Base-by-base conservation (phyloP, 768 basidiomycete genomes). In the Macrolepiota albuminosa region DNA sequence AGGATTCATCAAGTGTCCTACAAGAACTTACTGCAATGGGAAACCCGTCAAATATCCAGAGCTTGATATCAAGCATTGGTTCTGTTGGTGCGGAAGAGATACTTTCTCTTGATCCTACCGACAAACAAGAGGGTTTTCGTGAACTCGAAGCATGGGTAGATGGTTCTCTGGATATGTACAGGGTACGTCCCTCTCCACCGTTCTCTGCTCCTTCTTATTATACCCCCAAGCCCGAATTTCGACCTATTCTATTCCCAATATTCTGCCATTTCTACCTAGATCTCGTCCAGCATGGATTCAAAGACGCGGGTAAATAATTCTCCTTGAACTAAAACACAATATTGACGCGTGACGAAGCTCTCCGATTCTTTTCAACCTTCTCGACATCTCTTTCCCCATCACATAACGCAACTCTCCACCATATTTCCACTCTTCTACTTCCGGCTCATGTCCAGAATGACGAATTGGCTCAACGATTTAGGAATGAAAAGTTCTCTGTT, bases 181-280 rank as follows among this genome's bases (percentile, higher is more conserved):
- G 89, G 71, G 92, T 91, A 76, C 29, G 54, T 43, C 43, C 21
- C 39, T 42, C 40, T 65, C 84, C 75, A 33, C 31, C 16, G 33
- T 48, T 34, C 21, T 26, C 36, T 34, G 56, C 13, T 39, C 29
- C 13, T 52, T 37, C 34, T 48, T 26, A 53, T 36, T 13, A 54
- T 39, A 43, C 37, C 18, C 16, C 56, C 21, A 70, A 98, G 91
- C 93, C 93, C 57, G 95, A 99, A 73, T 90, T 99, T 66, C 82
- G 91, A 48, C 95, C 93, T 48, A 89, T 99, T 39, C 75, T 97
- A 16, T 97, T 95, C 69, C 97, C 97, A 3, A 91, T 99, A 62
- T 98, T 98, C 70, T 93, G 91, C 53, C 94, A 99, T 73, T 98
- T 98, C 70, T 98, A 96, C 72, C 80, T 99, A 34, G 96, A 98